These are phyloP conservation scores for Tilletia walkeri DNA, from an alignment of 1,284 basidiomycete species.

Conservation along the genomic window DNA sequence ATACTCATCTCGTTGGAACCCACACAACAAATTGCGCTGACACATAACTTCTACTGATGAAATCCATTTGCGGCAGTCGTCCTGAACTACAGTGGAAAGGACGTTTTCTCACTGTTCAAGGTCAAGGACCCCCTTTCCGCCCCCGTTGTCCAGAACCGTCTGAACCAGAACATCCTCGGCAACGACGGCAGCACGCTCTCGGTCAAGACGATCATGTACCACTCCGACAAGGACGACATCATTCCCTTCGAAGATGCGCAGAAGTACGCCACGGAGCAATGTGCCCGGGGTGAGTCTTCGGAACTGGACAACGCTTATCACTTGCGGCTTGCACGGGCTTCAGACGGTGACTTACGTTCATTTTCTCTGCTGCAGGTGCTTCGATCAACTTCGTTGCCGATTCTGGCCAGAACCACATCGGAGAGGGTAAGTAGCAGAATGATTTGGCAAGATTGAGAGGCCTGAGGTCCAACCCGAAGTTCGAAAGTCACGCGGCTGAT, in stretches of 20 bases:
- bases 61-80: constrained; percentile 20
- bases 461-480: no score
- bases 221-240: constrained; percentile 47
- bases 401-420: constrained; percentile 25
- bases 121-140: constrained; percentile 30
- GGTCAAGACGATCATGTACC: constrained; percentile 45
- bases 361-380: constrained; percentile 22
- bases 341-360: no score
- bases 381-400: constrained; percentile 37
- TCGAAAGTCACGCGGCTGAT: not conserved
- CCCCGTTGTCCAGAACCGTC: constrained; percentile 23
- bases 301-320: not conserved
- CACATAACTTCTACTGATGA: not conserved
- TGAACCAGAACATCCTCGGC: constrained; percentile 22
- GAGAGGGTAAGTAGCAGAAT: constrained; percentile 3
- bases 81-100: constrained; percentile 22
- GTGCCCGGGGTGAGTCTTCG: constrained; percentile 30
- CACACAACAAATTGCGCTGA: not conserved
- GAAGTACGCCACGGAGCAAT: constrained; percentile 44
- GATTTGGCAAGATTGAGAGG: no score
- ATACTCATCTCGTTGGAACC: not conserved
- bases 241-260: constrained; percentile 37
- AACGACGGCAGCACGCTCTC: constrained; percentile 26
- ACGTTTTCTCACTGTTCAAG: constrained; percentile 34
- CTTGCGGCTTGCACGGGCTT: no score